These are phyloP conservation scores for Drechslerella dactyloides DNA, from an alignment of 2,329 filamentous ascomycete species.

Conservation along the genomic window DNA sequence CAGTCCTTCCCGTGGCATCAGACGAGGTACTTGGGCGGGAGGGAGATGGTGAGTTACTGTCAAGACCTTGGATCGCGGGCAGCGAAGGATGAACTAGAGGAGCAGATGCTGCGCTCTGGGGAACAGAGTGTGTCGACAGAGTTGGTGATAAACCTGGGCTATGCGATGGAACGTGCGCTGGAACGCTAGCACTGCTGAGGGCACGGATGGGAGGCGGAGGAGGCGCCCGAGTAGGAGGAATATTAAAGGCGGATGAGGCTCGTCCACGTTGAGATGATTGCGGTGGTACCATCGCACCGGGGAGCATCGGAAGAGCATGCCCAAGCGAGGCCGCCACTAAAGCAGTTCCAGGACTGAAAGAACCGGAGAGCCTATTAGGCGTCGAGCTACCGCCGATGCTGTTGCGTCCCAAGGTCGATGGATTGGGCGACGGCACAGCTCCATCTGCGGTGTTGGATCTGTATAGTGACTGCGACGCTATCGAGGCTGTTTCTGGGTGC, in stretches of 20 bases:
- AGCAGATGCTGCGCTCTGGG: slow-evolving; percentile 14
- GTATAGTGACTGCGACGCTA: slow-evolving; percentile 40
- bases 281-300: slow-evolving; percentile 27
- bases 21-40: slow-evolving; percentile 42
- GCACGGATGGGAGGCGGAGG: slow-evolving; percentile 43
- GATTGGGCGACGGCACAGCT: slow-evolving; percentile 28
- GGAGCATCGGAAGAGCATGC: slow-evolving; percentile 40
- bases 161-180: slow-evolving; percentile 17
- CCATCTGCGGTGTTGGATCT: slow-evolving; percentile 36
- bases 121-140: slow-evolving; percentile 34
- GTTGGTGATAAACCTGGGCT: slow-evolving; percentile 37
- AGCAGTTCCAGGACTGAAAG: slow-evolving; percentile 40
- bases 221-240: slow-evolving; percentile 36
- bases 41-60: slow-evolving; percentile 35
- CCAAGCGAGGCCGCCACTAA: slow-evolving; percentile 38
- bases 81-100: slow-evolving; percentile 15
- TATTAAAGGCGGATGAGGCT: slow-evolving; percentile 38
- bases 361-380: slow-evolving; percentile 42
- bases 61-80: slow-evolving; percentile 36
- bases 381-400: slow-evolving; percentile 32
- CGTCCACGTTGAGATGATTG: slow-evolving; percentile 37
- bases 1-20: slow-evolving; percentile 32
- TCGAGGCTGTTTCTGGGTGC: slow-evolving; percentile 35
- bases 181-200: slow-evolving; percentile 32
- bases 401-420: slow-evolving; percentile 34